Evolutionary conservation across 2,329 filamentous ascomycete genomes (phyloP), one percentile per base, ranked within the genome.

Genomic region (Aaosphaeria arxii): DNA sequence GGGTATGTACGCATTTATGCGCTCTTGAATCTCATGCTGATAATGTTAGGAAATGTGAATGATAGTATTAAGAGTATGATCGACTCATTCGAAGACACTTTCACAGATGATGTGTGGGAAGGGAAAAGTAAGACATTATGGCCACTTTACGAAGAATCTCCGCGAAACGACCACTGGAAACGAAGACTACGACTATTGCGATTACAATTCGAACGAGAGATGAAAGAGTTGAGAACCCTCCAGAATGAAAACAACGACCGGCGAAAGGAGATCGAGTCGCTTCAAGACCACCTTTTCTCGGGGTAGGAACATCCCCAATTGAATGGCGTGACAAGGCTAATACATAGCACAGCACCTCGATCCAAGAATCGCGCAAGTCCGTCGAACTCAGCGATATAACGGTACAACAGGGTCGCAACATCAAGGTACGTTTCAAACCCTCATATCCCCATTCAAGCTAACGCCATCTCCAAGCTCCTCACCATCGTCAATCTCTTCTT

Each of bases 221-320:
- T 84, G 36, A 69, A 67, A 7, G 74, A 79, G 40, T 71, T 83
- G 2, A 66, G 71, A 7, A 71, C 67, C 7, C 70, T 81, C 28
- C 70, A 77, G 29, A 69, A 73, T 42, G 73, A 77, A 47, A 84
- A 83, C 48, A 77, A 81, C 54, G 73, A 76, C 42, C 74, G 78
- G 11, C 67, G 80, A 13, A 76, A 76, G 44, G 80, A 83, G 58
- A 82, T 84, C 42, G 69, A 76, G 44, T 78, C 76, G 4, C 61
- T 86, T 49, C 71, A 82, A 45, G 82, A 85, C 50, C 82, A 85
- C 61, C 74, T 86, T 0, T 86, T 85, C 63, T 79, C 74, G 33
- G 83, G 83, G 2, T 36, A 36, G 7, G 33, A 36, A 36, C 4
- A 9, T n/a, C n/a, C n/a, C n/a, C 9, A 9, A 36, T 9, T n/a